These are phyloP conservation scores for Phytophthora meadii DNA, from an alignment of 352 stramenopile species.

Conservation along the genomic window DNA sequence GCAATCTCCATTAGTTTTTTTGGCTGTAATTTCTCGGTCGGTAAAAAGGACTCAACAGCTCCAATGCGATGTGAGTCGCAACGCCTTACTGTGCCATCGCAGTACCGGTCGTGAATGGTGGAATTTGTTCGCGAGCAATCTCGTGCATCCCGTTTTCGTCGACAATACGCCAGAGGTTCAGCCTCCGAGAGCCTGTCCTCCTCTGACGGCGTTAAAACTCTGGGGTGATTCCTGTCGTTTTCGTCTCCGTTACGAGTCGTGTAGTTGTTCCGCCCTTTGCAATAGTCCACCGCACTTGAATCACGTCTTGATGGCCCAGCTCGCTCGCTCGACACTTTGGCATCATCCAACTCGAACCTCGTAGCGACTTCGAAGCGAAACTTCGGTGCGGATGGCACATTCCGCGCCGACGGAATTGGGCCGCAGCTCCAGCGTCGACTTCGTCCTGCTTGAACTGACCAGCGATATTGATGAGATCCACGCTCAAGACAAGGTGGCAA, in stretches of 20 bases:
- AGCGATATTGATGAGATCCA: conserved; percentile 21
- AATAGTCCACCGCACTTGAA: not conserved
- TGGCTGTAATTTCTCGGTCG: too few relatives aligned
- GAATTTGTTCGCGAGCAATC: not conserved
- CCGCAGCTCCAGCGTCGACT: conserved; percentile 17
- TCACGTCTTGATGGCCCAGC: not conserved
- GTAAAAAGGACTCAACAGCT: too few relatives aligned
- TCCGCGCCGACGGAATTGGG: not conserved
- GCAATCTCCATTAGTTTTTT: conserved; percentile 47
- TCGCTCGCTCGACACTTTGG: not conserved
- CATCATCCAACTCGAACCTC: too few relatives aligned
- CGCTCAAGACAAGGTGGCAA: conserved; percentile 11
- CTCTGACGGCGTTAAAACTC: not conserved
- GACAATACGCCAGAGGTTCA: too few relatives aligned
- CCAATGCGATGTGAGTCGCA: too few relatives aligned
- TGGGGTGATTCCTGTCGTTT: not conserved
- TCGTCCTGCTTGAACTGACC: conserved; percentile 30
- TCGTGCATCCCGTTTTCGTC: not conserved
- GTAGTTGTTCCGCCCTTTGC: too few relatives aligned
- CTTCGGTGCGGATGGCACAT: conserved; percentile 8
- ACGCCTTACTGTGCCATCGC: too few relatives aligned
- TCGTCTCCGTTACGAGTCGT: conserved; percentile 3
- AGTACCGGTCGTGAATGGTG: too few relatives aligned
- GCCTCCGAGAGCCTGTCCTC: not conserved
- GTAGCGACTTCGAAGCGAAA: not conserved